Percentiles rank a stretch among this genome's conserved stretches.
These are phyloP conservation scores for Lactarius sanguifluus DNA, from an alignment of 768 basidiomycete species.

Conservation along the genomic window DNA sequence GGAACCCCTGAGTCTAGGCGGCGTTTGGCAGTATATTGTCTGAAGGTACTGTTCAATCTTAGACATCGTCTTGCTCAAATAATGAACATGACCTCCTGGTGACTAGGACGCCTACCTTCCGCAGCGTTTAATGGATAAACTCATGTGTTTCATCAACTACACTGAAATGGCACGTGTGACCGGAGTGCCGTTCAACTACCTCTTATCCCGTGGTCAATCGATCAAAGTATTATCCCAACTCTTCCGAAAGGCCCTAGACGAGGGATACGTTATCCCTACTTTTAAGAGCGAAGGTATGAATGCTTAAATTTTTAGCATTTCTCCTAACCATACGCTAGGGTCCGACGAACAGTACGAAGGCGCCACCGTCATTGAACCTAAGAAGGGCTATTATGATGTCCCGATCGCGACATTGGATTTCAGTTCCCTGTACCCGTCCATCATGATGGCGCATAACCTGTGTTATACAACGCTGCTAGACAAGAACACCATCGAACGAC, in stretches of 20 bases:
- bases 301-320: background rate
- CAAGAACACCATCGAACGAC: slow-evolving; percentile 69
- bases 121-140: slow-evolving; percentile 91
- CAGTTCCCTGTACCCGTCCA: slow-evolving; percentile 96
- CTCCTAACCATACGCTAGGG: slow-evolving; percentile 44
- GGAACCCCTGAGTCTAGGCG: slow-evolving; percentile 91
- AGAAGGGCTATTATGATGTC: slow-evolving; percentile 91
- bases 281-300: slow-evolving; percentile 76
- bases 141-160: slow-evolving; percentile 99
- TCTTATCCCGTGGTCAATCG: slow-evolving; percentile 92
- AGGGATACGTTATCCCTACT: slow-evolving; percentile 87
- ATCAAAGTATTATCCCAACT: slow-evolving; percentile 98
- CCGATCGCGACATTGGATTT: slow-evolving; percentile 99
- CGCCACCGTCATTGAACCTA: slow-evolving; percentile 97
- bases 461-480: slow-evolving; percentile 98
- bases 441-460: slow-evolving; percentile 99
- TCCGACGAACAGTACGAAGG: slow-evolving; percentile 98
- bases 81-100: background rate
- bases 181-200: slow-evolving; percentile 97
- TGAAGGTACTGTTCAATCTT: slow-evolving; percentile 65
- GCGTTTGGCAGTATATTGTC: slow-evolving; percentile 93
- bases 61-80: background rate
- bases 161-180: slow-evolving; percentile 99
- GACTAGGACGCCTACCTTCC: slow-evolving; percentile 94
- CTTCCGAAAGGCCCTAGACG: slow-evolving; percentile 87